Percentiles rank a stretch among this genome's conserved stretches.
Conservation (phyloP, 257 asterid species). For the Coffea canephora region DNA sequence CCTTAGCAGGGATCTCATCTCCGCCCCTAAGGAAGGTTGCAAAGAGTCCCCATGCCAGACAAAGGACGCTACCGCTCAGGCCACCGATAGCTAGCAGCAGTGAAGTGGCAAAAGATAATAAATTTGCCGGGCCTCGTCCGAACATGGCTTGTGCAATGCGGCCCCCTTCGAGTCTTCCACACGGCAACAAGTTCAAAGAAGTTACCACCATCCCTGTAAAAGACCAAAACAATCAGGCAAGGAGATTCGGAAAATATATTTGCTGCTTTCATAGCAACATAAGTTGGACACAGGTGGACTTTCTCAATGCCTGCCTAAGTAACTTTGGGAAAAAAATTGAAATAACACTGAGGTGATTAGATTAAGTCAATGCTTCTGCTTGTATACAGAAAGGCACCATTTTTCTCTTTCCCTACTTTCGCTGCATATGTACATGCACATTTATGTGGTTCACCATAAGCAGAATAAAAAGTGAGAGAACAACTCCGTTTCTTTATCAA, state of each 20-base stretch:
- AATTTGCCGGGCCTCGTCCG: slow-evolving; percentile 58
- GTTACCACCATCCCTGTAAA: slow-evolving; percentile 86
- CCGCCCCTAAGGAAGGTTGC: slow-evolving; percentile 90
- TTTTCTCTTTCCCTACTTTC: neutral
- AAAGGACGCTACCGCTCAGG: slow-evolving; percentile 77
- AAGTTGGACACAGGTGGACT: neutral
- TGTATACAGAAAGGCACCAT: neutral
- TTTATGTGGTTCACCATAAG: neutral
- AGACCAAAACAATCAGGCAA: neutral
- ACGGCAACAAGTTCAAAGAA: slow-evolving; percentile 78
- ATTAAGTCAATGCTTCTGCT: neutral
- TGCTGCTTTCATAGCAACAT: neutral
- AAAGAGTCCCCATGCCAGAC: slow-evolving; percentile 85
- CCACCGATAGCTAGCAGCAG: slow-evolving; percentile 77
- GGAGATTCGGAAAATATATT: neutral
- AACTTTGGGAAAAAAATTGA: neutral
- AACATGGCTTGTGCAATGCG: slow-evolving; percentile 88
- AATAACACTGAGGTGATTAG: neutral
- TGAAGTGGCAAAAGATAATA: slow-evolving; percentile 64
- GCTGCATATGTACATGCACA: neutral
- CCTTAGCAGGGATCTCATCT: slow-evolving; percentile 84
- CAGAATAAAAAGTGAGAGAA: neutral
- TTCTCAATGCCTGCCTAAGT: neutral
- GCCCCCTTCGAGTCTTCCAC: slow-evolving; percentile 93
- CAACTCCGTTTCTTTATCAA: neutral